phyloP scores from a whole-genome alignment of 2,329 filamentous ascomycete genomes.

The Colletotrichum somersetense region DNA sequence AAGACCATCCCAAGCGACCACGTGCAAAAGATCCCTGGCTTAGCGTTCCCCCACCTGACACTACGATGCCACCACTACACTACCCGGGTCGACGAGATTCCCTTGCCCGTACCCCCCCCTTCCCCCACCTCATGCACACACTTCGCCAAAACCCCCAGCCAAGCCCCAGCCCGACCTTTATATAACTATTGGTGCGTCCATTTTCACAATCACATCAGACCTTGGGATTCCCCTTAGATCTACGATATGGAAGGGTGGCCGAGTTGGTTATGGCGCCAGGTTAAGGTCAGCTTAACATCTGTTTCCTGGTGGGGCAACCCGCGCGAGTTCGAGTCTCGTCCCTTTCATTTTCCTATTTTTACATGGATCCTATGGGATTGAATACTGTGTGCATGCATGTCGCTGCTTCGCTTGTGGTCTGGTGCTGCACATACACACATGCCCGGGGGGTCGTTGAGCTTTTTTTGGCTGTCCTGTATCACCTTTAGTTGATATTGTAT shows the following conservation, averaged over 20 bases:
- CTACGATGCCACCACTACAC: neutral
- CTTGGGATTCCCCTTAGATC: neutral
- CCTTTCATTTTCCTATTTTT: conserved; percentile 36
- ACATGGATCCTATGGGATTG: no score
- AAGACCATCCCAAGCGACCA: neutral
- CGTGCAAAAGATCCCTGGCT: neutral
- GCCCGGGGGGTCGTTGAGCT: neutral
- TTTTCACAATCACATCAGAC: neutral
- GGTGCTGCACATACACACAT: neutral
- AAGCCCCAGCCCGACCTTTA: neutral
- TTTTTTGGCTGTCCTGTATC: neutral
- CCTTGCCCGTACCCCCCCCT: neutral
- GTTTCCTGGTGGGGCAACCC: conserved; percentile 42
- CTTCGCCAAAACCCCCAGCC: neutral
- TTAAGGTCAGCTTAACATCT: conserved; percentile 42
- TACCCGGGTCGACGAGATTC: neutral
- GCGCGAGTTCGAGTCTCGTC: conserved; percentile 43
- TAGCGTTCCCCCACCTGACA: neutral
- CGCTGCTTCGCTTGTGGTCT: neutral
- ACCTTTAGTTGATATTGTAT: neutral
- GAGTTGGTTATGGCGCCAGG: conserved; percentile 43
- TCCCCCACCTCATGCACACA: conserved; percentile 14
- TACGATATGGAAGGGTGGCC: conserved; percentile 30
- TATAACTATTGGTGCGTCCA: rapidly evolving
- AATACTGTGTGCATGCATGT: neutral